These are phyloP conservation scores for Penicillium bovifimosum DNA, from an alignment of 495 filamentous ascomycete genomes.

Conservation along the genomic window DNA sequence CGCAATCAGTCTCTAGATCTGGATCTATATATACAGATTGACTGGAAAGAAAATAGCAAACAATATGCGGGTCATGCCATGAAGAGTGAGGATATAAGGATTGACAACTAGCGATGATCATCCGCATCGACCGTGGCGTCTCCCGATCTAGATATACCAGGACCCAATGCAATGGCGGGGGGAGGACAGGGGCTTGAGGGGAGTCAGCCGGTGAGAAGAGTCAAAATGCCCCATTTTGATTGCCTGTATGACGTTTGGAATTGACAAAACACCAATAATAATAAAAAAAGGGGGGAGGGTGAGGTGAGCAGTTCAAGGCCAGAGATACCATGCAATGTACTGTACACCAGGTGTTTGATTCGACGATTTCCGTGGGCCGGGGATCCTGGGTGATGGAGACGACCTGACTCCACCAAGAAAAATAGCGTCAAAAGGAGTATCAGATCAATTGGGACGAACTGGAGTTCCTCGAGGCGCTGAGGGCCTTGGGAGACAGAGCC, in stretches of 20 bases:
- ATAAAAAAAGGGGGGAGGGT: not conserved
- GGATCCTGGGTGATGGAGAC: constrained; percentile 15
- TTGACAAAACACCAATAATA: not conserved
- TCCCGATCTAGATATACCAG: constrained; percentile 14
- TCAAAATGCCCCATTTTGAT: constrained; percentile 3
- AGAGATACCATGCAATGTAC: constrained; percentile 15
- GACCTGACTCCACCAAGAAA: constrained; percentile 11
- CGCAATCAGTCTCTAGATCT: constrained; percentile 9
- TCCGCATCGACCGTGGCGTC: constrained; percentile 12
- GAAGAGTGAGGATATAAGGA: constrained; percentile 12
- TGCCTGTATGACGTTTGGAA: constrained; percentile 18
- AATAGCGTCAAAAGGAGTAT: not conserved
- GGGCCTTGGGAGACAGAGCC: not conserved
- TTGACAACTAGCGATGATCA: constrained; percentile 23
- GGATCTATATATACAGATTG: constrained; percentile 13
- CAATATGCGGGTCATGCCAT: constrained; percentile 14
- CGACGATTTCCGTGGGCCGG: constrained; percentile 16
- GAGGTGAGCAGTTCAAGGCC: constrained; percentile 17
- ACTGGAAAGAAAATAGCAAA: constrained; percentile 9
- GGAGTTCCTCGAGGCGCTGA: not conserved
- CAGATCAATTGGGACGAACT: constrained; percentile 6
- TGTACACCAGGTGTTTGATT: constrained; percentile 1
- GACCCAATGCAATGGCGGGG: constrained; percentile 4
- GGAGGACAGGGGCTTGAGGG: not conserved
- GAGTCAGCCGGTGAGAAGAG: constrained; percentile 8